Evolutionary conservation across 1,284 basidiomycete genomes (phyloP).

Genomic region (Apiotrichum veenhuisii): DNA sequence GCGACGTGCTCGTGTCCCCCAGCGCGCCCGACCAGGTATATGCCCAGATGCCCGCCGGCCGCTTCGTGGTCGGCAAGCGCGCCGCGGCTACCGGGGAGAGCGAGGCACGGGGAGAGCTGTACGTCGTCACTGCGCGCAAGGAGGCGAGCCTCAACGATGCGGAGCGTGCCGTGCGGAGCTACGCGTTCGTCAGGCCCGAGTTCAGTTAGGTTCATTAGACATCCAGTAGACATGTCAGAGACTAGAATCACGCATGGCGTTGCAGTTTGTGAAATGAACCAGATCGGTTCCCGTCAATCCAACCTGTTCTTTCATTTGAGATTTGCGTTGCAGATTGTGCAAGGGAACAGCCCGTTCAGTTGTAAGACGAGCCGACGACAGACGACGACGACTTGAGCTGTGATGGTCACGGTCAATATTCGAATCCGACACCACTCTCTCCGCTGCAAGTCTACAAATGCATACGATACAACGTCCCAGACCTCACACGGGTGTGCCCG

Average conservation of each 20-base stretch:
- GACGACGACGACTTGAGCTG: too few relatives aligned
- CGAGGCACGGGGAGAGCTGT: slow-evolving; percentile 20
- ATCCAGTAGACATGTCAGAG: too few relatives aligned
- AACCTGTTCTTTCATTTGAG: too few relatives aligned
- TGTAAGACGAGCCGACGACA: too few relatives aligned
- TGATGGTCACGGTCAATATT: too few relatives aligned
- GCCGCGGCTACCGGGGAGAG: too few relatives aligned
- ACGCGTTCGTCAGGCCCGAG: slow-evolving; percentile 4
- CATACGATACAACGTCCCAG: slow-evolving; percentile 4
- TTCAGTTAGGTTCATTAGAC: slow-evolving; percentile 6
- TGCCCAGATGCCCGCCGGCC: slow-evolving; percentile 22
- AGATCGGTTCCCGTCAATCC: too few relatives aligned
- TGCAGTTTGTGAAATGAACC: too few relatives aligned
- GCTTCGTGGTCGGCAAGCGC: slow-evolving; percentile 28
- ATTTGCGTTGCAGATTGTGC: too few relatives aligned
- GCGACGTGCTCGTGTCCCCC: background rate
- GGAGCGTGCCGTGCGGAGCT: slow-evolving; percentile 27
- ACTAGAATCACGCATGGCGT: too few relatives aligned
- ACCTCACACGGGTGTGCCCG: background rate
- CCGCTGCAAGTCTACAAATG: slow-evolving; percentile 1
- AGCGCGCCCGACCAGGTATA: slow-evolving; percentile 20
- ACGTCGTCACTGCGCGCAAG: slow-evolving; percentile 28
- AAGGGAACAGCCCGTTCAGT: too few relatives aligned
- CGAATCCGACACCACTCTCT: background rate
- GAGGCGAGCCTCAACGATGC: slow-evolving; percentile 43